Base-by-base conservation (phyloP, 345 rosid species). In the Heritiera fomes region DNA sequence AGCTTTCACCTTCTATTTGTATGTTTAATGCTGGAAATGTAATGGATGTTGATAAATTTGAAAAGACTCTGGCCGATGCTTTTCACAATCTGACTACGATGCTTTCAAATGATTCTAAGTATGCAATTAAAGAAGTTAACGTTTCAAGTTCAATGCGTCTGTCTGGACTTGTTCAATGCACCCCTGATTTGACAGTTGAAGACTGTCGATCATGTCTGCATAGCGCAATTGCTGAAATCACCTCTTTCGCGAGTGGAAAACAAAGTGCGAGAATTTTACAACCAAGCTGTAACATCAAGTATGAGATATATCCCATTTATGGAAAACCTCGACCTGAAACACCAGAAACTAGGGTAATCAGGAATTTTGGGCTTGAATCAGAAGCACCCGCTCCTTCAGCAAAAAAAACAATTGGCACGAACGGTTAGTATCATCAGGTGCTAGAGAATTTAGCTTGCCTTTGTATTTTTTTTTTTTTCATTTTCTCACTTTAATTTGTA, bases 91-190 rank as follows among this genome's bases (percentile, higher is more conserved):
- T 45, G 53, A 68, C 8, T 10, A 20, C 3, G 14, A 67, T 67
- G 52, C 23, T 67, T n/a, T 20, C 32, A 20, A 5, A 67, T 67
- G 53, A 10, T 43, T 43, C 72, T 67, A n/a, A 11, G 72, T 67
- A n/a, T 67, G 72, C 72, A 43, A 43, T 52, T 38, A 64, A 34
- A 64, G n/a, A 64, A 64, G 20, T 14, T 64, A 6, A 64, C 4
- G 46, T 64, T 64, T 64, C 45, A 12, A 64, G 46, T 7, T 34
- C 9, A 10, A 38, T 38, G 45, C 34, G 0, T 10, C 20, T 64
- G 20, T 64, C 34, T 38, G 69, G 20, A 64, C 68, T 64, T 64
- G 68, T 34, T 64, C 69, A 64, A 64, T 64, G 69, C 46, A 64
- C 69, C 46, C 69, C 69, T 15, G 69, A 64, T 64, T 64, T 64